Base-by-base conservation (phyloP, 306 rosid genomes). In the Sicyos edulis region DNA sequence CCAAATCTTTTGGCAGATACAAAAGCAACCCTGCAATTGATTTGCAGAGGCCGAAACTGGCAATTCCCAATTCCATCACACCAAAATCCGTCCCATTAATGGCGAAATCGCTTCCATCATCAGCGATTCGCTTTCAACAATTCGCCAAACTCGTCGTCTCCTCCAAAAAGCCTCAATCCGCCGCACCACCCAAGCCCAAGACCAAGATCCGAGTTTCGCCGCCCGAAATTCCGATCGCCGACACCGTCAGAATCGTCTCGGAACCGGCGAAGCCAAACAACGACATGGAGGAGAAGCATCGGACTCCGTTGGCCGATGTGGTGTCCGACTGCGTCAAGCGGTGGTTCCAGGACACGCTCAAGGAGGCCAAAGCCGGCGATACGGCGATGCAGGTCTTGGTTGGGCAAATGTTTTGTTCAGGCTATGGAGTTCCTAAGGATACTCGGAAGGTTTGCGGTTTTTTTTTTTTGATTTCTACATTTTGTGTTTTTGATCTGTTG, bases 321-420 rank as follows among this genome's bases (percentile, higher is more conserved):
- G 97, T 91, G 3, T 80, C 91, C 11, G 90, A 89, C 58, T 91
- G 97, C 73, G 74, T 79, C 0, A 82, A 77, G 76, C 96, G 97
- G 66, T 89, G 97, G 97, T 32, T 92, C 26, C 91, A 76, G 42
- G 97, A 91, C 57, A 78, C 97, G 8, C 96, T 89, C 57, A 84
- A 85, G 82, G 95, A 87, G 83, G 96, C 97, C 1, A 87, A 75
- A 73, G 80, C 86, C 50, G 97, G 97, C 0, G 95, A 89, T 54
- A 52, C 22, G 49, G 44, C 81, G 37, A 87, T 87, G 92, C 92
- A 91, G 80, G 79, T 91, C 79, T 78, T 91, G 67, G 91, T 87
- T 34, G 92, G 85, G 2, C 92, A 92, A 75, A 92, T 92, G 96
- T 87, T 87, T 72, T 75, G 63, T 70, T 80, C 82, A 65, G 97